A percentile compares a stretch with the other conserved stretches of the same genome.
phyloP scores from a whole-genome alignment of 1,284 basidiomycete genomes.

The Cutaneotrichosporon sp. region DNA sequence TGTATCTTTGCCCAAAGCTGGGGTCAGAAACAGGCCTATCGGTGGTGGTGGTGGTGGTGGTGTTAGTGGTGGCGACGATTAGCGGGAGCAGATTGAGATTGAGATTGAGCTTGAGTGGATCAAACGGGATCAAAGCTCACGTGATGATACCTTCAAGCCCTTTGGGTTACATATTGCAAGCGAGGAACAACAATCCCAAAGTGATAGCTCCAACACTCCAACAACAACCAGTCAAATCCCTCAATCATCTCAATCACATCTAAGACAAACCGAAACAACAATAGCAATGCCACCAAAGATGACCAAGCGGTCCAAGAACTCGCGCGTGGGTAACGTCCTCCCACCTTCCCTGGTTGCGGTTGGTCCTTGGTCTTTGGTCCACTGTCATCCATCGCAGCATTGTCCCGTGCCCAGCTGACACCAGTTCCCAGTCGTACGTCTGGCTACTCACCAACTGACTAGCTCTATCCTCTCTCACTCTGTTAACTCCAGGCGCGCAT shows the following conservation, averaged over 20 bases:
- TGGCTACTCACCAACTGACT: not conserved
- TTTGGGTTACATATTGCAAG: no score
- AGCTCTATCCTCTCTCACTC: not conserved
- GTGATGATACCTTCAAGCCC: no score
- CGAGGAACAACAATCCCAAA: no score
- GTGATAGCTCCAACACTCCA: no score
- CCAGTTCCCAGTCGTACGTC: slow-evolving; percentile 48
- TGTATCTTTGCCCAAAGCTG: not conserved
- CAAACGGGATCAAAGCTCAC: slow-evolving; percentile 1
- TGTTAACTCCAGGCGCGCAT: slow-evolving; percentile 68
- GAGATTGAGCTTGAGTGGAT: no score
- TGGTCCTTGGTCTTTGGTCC: not conserved
- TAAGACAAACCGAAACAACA: not conserved
- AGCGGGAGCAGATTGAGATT: no score
- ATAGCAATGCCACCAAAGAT: slow-evolving; percentile 26
- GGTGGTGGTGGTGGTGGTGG: no score
- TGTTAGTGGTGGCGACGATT: no score
- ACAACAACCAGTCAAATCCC: no score
- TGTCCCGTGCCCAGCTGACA: slow-evolving; percentile 20
- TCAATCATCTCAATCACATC: not conserved
- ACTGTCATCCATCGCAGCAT: not conserved
- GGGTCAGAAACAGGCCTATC: no score
- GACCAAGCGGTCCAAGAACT: slow-evolving; percentile 40
- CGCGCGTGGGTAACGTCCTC: slow-evolving; percentile 31
- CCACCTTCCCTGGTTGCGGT: not conserved